Base-by-base conservation (phyloP, 2,329 filamentous ascomycete genomes). In the Penicillium brevicompactum region DNA sequence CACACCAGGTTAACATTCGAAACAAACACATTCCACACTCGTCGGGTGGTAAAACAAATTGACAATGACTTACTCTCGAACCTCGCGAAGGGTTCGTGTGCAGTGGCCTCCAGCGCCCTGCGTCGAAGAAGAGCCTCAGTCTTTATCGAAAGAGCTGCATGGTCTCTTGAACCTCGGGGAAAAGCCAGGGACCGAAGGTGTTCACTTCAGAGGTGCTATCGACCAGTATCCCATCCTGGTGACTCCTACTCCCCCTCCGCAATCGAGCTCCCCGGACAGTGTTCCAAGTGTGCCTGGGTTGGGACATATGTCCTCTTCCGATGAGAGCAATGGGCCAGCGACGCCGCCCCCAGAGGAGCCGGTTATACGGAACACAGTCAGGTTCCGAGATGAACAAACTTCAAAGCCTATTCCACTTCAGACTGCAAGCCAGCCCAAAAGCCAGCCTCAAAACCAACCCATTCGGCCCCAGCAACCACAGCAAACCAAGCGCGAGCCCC, bases 141-240 rank as follows among this genome's bases (percentile, higher is more conserved):
- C 77, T 30, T 68, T 79, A 24, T 69, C 74, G 16, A 72, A 72
- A 57, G 77, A 80, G 60, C 49, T 75, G 11, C 55, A 70, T 27
- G 72, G 71, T 46, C 57, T 67, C 30, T 65, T 68, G 50, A 62
- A 66, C 43, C 57, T 67, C 30, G 62, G 65, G 52, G 68, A 70
- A 51, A 68, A 68, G 34, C 67, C 69, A 2, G 70, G 69, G 18
- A 32, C 68, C 16, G 69, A 74, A 51, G 70, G 70, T n/a, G 66
- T 67, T 16, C 60, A 67, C 49, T 61, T 53, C 51, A 67, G 74
- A 59, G 77, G 78, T 42, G 68, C 71, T 41, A 64, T 79, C 57
- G 76, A 79, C 58, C 78, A 80, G 58, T 70, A 70, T 51, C 77
- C 78, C 5, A 67, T 80, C 42, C 71, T 80, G 44, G 54, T 77